Conservation (phyloP, 2,329 filamentous ascomycete genomes). For the Metarhizium sp. region DNA sequence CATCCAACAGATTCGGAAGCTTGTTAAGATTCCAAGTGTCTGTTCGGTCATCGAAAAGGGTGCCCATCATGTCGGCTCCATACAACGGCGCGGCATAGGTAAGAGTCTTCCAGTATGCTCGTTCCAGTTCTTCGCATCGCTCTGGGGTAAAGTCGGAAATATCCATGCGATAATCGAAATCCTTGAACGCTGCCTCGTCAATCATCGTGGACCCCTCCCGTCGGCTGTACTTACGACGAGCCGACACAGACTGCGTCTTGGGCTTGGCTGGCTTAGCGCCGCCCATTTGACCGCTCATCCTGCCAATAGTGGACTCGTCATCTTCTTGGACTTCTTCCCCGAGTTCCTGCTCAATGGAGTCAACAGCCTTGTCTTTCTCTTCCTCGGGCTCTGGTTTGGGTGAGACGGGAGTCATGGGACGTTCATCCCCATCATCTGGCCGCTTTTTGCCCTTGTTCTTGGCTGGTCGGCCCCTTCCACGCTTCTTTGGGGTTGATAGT, state of each 20-base stretch:
- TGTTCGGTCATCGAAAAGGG: conserved; percentile 79
- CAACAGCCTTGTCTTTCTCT: conserved; percentile 25
- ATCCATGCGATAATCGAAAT: conserved; percentile 85
- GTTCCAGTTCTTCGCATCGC: conserved; percentile 88
- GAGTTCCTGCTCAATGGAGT: conserved; percentile 42
- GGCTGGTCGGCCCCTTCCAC: conserved; percentile 29
- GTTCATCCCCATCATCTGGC: conserved; percentile 35
- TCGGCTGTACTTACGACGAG: conserved; percentile 77
- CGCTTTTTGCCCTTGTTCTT: conserved; percentile 28
- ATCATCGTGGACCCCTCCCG: conserved; percentile 69
- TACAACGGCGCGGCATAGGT: conserved; percentile 94
- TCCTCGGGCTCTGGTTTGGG: conserved; percentile 30
- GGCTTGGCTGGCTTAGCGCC: conserved; percentile 41
- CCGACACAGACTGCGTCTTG: conserved; percentile 68
- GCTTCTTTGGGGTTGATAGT: conserved; percentile 27
- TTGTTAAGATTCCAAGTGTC: conserved; percentile 92
- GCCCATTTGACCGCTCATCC: conserved; percentile 34
- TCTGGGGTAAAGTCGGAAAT: conserved; percentile 84
- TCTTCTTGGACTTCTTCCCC: conserved; percentile 32
- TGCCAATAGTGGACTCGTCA: conserved; percentile 28
- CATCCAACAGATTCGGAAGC: conserved; percentile 84
- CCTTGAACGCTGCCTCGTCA: conserved; percentile 83
- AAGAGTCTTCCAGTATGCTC: conserved; percentile 93
- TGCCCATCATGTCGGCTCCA: conserved; percentile 92
- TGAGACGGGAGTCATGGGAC: conserved; percentile 51